Evolutionary conservation across 2,329 filamentous ascomycete species (phyloP).

Genomic region (Fonsecaea multimorphosa): DNA sequence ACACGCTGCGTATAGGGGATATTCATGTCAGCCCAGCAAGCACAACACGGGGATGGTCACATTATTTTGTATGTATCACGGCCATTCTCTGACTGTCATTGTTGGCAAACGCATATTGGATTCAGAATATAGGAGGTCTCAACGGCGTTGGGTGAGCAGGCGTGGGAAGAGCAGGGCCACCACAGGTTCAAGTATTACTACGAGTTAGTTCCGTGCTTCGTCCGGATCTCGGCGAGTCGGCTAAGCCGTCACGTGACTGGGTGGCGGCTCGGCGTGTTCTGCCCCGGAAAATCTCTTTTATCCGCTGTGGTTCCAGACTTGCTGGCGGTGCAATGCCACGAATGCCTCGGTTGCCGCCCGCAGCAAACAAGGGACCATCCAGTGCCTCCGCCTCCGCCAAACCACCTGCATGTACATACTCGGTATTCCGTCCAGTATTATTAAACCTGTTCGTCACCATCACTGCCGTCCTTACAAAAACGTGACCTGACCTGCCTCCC

Average conservation of each 20-base stretch:
- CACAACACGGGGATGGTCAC: not conserved
- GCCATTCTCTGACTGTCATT: not conserved
- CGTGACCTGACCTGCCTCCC: constrained; percentile 6
- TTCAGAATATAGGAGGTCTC: too few relatives aligned
- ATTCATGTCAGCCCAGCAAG: not conserved
- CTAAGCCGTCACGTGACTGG: too few relatives aligned
- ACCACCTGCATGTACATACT: not conserved
- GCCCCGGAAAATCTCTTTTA: not conserved
- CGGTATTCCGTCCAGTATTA: not conserved
- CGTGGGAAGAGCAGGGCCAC: too few relatives aligned
- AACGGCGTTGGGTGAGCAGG: too few relatives aligned
- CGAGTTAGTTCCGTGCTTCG: not conserved
- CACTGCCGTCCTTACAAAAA: not conserved
- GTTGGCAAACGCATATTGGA: too few relatives aligned
- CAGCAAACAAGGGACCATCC: not conserved
- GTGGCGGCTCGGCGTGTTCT: not conserved
- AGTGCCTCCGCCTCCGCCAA: not conserved
- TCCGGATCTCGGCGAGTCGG: constrained; percentile 1
- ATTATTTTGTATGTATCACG: not conserved
- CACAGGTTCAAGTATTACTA: too few relatives aligned
- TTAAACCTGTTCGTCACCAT: constrained; percentile 1
- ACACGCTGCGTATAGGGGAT: not conserved
- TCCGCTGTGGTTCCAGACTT: not conserved
- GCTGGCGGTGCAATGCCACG: not conserved
- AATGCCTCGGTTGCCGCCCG: constrained; percentile 1